These are phyloP conservation scores for Gossypium anomalum DNA, from an alignment of 345 rosid genomes.

Conservation along the genomic window DNA sequence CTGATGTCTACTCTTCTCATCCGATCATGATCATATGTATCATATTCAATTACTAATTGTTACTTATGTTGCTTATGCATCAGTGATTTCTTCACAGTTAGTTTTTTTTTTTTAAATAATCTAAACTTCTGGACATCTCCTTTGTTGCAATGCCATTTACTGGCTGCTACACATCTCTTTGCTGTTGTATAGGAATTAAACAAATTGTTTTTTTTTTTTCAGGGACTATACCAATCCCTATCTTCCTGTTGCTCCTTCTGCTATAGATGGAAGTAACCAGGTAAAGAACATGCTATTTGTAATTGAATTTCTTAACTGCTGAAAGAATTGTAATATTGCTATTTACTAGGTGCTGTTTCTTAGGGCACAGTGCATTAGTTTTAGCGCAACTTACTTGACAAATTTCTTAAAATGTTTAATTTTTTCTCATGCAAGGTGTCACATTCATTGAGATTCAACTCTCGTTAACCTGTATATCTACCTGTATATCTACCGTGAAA, in stretches of 20 bases:
- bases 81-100: not conserved
- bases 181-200: conserved; percentile 4
- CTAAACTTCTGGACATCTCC: not conserved
- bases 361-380: not conserved
- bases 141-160: not conserved
- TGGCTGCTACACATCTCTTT: not conserved
- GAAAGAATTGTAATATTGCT: not conserved
- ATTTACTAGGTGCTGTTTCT: not conserved
- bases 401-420: not conserved
- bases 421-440: not conserved
- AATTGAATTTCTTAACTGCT: not conserved
- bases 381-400: not conserved
- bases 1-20: not conserved
- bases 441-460: not conserved
- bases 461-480: conserved; percentile 7
- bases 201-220: conserved; percentile 9
- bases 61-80: not conserved
- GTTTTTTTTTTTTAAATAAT: not conserved
- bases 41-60: not conserved
- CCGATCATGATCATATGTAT: not conserved
- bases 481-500: conserved; percentile 5
- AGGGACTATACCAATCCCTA: conserved; percentile 97
- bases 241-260: conserved; percentile 98
- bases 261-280: conserved; percentile 86
- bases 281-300: conserved; percentile 26